Conservation (phyloP, 108 stramenopile species). For the Asterionellopsis glacialis region DNA sequence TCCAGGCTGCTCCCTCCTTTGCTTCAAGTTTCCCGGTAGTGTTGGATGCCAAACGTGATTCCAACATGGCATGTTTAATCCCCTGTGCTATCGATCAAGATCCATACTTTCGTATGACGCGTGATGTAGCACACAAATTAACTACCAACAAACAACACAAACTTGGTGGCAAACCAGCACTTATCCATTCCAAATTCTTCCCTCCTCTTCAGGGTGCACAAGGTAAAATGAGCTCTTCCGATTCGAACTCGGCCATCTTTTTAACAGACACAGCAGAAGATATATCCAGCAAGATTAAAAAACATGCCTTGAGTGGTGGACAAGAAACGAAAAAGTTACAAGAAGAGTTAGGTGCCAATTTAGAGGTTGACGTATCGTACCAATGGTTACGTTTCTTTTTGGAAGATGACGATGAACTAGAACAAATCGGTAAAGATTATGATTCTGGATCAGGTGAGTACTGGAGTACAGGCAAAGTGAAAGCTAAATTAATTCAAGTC, state of each 20-base stretch:
- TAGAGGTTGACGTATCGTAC: slow-evolving; percentile 93
- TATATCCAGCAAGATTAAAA: slow-evolving; percentile 85
- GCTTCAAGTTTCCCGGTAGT: slow-evolving; percentile 85
- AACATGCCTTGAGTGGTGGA: slow-evolving; percentile 92
- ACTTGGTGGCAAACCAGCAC: slow-evolving; percentile 86
- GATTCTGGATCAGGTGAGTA: slow-evolving; percentile 83
- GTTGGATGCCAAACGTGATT: slow-evolving; percentile 41
- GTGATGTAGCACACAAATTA: slow-evolving; percentile 95
- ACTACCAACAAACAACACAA: slow-evolving; percentile 41
- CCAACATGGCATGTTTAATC: slow-evolving; percentile 78
- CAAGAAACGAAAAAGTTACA: slow-evolving; percentile 92
- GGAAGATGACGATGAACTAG: slow-evolving; percentile 96
- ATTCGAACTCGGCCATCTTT: slow-evolving; percentile 88
- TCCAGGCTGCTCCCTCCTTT: slow-evolving; percentile 97
- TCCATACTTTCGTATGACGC: slow-evolving; percentile 99
- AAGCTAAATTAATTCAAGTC: slow-evolving; percentile 77
- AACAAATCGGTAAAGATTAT: slow-evolving; percentile 84
- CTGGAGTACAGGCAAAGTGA: slow-evolving; percentile 95
- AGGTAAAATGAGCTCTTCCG: slow-evolving; percentile 93
- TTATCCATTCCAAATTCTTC: slow-evolving; percentile 99
- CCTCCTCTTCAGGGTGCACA: slow-evolving; percentile 94
- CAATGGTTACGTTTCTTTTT: slow-evolving; percentile 98
- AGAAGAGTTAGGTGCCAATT: slow-evolving; percentile 90
- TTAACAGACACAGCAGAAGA: slow-evolving; percentile 92
- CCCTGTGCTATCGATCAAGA: slow-evolving; percentile 99